These are phyloP conservation scores for Plectosphaerella plurivora DNA, from an alignment of 2,329 filamentous ascomycete species.

Conservation along the genomic window DNA sequence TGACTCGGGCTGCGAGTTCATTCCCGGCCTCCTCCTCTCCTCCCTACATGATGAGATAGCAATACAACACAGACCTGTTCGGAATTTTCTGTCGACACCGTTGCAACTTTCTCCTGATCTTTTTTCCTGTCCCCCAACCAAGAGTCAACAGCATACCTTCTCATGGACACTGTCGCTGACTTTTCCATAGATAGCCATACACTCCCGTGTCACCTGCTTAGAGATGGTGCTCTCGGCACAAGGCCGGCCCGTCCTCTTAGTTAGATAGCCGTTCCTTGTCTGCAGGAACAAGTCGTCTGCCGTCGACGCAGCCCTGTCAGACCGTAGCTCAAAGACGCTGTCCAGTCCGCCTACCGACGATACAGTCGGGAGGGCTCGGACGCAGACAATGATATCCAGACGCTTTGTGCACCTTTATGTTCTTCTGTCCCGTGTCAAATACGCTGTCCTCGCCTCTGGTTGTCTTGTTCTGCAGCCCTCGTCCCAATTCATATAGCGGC, in stretches of 20 bases:
- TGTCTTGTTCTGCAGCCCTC: too few relatives aligned
- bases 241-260: too few relatives aligned
- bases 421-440: background rate
- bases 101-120: constrained; percentile 16
- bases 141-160: background rate
- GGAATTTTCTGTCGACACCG: constrained; percentile 24
- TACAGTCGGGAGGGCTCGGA: background rate
- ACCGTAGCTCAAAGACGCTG: background rate
- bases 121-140: background rate
- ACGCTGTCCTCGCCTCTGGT: background rate
- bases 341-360: background rate
- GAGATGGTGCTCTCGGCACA: too few relatives aligned
- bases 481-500: too few relatives aligned
- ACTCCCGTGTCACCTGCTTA: too few relatives aligned
- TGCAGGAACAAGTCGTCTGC: background rate
- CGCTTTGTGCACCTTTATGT: background rate
- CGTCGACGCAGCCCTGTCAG: background rate
- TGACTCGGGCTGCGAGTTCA: too few relatives aligned
- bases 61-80: constrained; percentile 27
- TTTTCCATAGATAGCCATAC: background rate
- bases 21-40: background rate
- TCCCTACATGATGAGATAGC: constrained; percentile 21
- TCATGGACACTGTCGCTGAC: background rate
- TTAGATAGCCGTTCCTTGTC: background rate
- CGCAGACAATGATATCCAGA: background rate